Conservation (phyloP, 305 asterid genomes). For the Fraxinus latifolia region DNA sequence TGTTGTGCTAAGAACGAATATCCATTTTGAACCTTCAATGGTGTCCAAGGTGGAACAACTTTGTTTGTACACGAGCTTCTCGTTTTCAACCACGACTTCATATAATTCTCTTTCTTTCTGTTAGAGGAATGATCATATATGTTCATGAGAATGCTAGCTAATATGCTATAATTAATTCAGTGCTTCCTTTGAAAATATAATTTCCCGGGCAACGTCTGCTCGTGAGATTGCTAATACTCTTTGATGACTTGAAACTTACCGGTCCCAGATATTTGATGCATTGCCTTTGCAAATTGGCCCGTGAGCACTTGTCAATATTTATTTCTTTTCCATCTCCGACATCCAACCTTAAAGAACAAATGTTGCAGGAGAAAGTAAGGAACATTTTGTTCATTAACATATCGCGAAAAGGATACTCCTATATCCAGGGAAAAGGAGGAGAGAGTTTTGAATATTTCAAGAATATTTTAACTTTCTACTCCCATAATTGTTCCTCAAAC, state of each 20-base stretch:
- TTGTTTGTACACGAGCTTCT: constrained; percentile 47
- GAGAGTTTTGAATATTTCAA: no score
- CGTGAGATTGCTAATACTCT: not conserved
- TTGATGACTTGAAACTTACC: constrained; percentile 19
- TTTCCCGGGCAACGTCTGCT: not conserved
- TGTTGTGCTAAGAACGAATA: constrained; percentile 64
- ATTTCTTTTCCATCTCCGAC: constrained; percentile 45
- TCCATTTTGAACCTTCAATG: constrained; percentile 55
- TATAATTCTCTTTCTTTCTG: constrained; percentile 61
- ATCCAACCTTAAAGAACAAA: constrained; percentile 42
- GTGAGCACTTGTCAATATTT: constrained; percentile 31
- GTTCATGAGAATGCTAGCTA: not conserved
- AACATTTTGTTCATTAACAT: not conserved
- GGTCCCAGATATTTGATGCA: constrained; percentile 44
- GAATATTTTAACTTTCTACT: no score
- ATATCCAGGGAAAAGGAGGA: no score
- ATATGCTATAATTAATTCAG: not conserved
- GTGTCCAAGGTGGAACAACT: constrained; percentile 42
- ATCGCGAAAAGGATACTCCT: no score
- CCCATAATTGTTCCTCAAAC: not conserved
- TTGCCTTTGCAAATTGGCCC: constrained; percentile 31
- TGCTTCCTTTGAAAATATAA: not conserved
- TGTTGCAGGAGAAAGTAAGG: not conserved
- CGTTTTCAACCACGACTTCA: constrained; percentile 49
- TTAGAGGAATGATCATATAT: not conserved